These are phyloP conservation scores for Trichoderma gracile DNA, from an alignment of 2,329 filamentous ascomycete species.

Conservation along the genomic window DNA sequence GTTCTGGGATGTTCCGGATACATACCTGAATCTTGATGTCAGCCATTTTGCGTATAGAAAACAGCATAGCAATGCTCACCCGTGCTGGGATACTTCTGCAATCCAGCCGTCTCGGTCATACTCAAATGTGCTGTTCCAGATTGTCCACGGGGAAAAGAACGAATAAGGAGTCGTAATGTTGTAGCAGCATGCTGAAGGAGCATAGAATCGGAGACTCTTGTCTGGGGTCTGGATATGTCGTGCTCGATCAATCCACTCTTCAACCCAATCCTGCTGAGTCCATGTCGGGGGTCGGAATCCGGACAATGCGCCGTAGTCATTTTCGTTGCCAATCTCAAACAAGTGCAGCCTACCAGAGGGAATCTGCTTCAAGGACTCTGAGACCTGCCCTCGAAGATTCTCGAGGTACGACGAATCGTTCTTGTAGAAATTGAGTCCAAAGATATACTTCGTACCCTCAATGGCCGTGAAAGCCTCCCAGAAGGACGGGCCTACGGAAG, in stretches of 20 bases:
- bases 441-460: conserved; percentile 18
- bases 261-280: conserved; percentile 22
- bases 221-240: conserved; percentile 5
- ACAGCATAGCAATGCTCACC: background rate
- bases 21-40: background rate
- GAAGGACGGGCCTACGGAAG: conserved; percentile 11
- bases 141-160: conserved; percentile 21
- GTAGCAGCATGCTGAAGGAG: conserved; percentile 22
- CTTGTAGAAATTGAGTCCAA: conserved; percentile 24
- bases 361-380: conserved; percentile 14
- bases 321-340: conserved; percentile 22
- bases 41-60: background rate
- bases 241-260: conserved; percentile 16
- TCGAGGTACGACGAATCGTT: conserved; percentile 19
- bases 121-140: conserved; percentile 21
- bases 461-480: conserved; percentile 23
- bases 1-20: background rate
- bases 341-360: conserved; percentile 5
- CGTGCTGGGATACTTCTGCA: conserved; percentile 21
- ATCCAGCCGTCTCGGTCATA: conserved; percentile 23
- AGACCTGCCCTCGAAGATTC: conserved; percentile 7
- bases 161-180: conserved; percentile 22
- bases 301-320: conserved; percentile 22
- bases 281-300: conserved; percentile 20
- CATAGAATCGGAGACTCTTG: conserved; percentile 15